A percentile compares a stretch with the other conserved stretches of the same genome.
Evolutionary conservation across 305 asterid genomes (phyloP).

Genomic region (Fraxinus sp.): DNA sequence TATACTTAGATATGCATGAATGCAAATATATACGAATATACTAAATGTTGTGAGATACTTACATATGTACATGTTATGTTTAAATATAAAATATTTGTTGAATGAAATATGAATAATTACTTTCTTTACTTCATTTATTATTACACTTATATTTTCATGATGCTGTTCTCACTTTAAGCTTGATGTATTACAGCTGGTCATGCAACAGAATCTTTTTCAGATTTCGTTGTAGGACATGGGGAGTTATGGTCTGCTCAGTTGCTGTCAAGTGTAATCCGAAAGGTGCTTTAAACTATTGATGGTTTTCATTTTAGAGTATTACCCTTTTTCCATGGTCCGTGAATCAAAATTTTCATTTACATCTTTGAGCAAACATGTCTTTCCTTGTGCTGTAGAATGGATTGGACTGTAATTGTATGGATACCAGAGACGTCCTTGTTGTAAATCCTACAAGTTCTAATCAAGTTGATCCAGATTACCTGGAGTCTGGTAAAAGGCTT

Average conservation of each 20-base stretch:
- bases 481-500: background rate
- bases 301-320: background rate
- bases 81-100: background rate
- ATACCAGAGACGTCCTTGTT: background rate
- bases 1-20: background rate
- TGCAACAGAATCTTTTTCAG: background rate
- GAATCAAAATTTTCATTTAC: background rate
- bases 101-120: background rate
- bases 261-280: background rate
- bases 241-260: background rate
- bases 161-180: background rate
- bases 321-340: background rate
- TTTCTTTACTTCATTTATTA: background rate
- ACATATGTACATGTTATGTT: background rate
- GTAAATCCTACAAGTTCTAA: background rate
- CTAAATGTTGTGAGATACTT: background rate
- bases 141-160: background rate
- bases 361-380: background rate
- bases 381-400: background rate
- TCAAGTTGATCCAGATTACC: background rate
- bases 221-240: background rate
- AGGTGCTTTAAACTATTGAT: background rate
- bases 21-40: background rate
- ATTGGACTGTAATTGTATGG: background rate
- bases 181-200: background rate